phyloP scores from a whole-genome alignment of 257 asterid genomes.

The Asclepias syriaca region DNA sequence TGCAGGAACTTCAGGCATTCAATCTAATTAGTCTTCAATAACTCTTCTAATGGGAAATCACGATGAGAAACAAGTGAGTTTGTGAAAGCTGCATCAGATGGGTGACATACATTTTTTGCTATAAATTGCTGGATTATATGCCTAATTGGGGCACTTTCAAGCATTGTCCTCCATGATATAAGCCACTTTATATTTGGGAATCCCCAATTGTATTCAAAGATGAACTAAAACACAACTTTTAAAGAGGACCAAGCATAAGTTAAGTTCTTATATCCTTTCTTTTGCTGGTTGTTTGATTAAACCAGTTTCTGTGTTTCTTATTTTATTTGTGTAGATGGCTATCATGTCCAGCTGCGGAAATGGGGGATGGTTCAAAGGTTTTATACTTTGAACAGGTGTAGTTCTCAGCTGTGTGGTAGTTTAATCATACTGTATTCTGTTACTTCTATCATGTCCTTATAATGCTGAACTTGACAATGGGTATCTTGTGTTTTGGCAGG shows the following conservation, averaged over 20 bases:
- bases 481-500: constrained; percentile 39
- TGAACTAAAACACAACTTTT: background rate
- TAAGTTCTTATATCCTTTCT: background rate
- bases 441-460: too few species aligned
- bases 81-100: background rate
- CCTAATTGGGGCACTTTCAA: background rate
- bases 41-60: background rate
- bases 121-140: background rate
- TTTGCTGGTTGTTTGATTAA: background rate
- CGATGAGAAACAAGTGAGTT: background rate
- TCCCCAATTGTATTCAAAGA: background rate
- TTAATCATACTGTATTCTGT: background rate
- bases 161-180: background rate
- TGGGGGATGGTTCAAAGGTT: constrained; percentile 96
- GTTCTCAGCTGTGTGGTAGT: background rate
- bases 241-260: background rate
- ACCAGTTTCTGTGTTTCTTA: background rate
- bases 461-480: background rate
- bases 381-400: constrained; percentile 86
- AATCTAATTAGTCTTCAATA: background rate
- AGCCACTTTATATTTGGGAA: background rate
- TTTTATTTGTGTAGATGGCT: constrained; percentile 59
- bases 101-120: background rate
- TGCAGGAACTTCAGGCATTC: background rate
- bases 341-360: constrained; percentile 90